These are phyloP conservation scores for Acanthamoeba royreba DNA, from an alignment of 208 protist genomes.

Conservation along the genomic window DNA sequence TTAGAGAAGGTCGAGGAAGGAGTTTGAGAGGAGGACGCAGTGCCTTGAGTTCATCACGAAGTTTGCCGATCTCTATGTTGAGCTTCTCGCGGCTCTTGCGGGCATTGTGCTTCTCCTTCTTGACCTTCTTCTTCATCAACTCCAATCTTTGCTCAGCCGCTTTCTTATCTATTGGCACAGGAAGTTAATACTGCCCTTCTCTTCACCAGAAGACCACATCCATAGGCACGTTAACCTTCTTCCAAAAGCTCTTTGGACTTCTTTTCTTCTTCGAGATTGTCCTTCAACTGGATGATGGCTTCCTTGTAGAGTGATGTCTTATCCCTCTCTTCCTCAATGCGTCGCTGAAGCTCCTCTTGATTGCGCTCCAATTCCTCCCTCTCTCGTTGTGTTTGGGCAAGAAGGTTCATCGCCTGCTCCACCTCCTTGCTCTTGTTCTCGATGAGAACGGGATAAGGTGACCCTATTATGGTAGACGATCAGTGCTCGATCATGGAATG, in stretches of 20 bases:
- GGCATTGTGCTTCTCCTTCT: neutral
- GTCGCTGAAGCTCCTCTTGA: neutral
- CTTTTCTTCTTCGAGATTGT: neutral
- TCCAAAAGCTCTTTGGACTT: neutral
- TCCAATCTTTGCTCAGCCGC: neutral
- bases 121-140: neutral
- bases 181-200: neutral
- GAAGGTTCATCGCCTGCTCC: neutral
- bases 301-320: neutral
- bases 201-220: neutral
- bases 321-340: conserved; percentile 21
- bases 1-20: neutral
- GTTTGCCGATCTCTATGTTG: neutral
- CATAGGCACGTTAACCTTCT: neutral
- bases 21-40: neutral
- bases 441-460: neutral
- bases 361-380: neutral
- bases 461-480: neutral
- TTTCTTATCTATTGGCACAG: neutral
- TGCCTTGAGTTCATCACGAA: neutral
- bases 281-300: neutral
- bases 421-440: conserved; percentile 19
- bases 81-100: neutral
- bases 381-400: neutral
- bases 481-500: neutral